Percentiles rank a stretch among this genome's conserved stretches.
phyloP scores from a whole-genome alignment of 2,329 filamentous ascomycete genomes.

The Pseudogymnoascus sp. region DNA sequence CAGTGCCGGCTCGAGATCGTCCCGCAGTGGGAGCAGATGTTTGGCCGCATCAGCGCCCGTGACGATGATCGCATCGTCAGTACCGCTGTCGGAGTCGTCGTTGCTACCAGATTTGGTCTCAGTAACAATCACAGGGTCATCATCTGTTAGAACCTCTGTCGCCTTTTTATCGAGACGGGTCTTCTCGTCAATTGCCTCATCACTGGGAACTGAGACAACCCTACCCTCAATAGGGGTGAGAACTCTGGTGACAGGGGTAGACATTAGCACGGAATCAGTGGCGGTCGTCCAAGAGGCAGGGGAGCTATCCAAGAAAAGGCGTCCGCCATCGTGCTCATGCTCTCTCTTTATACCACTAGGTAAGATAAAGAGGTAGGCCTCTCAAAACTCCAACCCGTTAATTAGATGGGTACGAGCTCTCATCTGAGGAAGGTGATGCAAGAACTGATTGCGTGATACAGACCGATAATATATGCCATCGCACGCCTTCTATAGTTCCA shows the following conservation, averaged over 20 bases:
- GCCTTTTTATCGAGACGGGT: constrained; percentile 10
- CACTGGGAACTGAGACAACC: constrained; percentile 24
- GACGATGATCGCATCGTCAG: constrained; percentile 39
- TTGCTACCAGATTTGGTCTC: constrained; percentile 21
- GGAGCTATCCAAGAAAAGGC: background rate
- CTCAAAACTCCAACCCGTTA: background rate
- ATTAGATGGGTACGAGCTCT: background rate
- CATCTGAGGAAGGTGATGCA: background rate
- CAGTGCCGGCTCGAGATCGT: constrained; percentile 43
- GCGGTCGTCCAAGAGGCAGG: constrained; percentile 4
- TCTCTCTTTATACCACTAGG: background rate
- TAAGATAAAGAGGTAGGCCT: background rate
- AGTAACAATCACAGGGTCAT: constrained; percentile 1
- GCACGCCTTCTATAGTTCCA: background rate
- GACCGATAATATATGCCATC: background rate
- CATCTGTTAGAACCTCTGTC: constrained; percentile 14
- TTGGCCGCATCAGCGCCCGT: constrained; percentile 43
- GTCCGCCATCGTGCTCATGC: background rate
- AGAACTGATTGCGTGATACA: background rate
- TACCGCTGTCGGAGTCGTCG: constrained; percentile 25
- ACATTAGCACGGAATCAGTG: constrained; percentile 15
- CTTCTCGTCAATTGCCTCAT: constrained; percentile 28
- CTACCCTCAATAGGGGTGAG: constrained; percentile 27
- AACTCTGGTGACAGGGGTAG: constrained; percentile 16
- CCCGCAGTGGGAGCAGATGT: constrained; percentile 42